Evolutionary conservation across 495 filamentous ascomycete species (phyloP).

Genomic region (Neurospora terricola): DNA sequence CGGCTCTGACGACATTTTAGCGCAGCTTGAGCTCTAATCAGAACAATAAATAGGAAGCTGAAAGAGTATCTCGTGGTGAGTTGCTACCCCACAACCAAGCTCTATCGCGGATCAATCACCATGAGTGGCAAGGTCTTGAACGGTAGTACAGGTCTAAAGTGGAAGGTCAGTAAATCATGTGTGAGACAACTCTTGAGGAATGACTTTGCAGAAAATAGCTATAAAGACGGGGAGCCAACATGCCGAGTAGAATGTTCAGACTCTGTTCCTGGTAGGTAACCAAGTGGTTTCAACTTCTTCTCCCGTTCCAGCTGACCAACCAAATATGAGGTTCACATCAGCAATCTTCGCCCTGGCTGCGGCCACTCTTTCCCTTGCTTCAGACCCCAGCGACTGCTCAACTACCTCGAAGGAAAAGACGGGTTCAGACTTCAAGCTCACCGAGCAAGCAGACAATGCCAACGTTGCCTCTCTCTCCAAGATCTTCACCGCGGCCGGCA

Average conservation of each 20-base stretch:
- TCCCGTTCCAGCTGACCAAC: background rate
- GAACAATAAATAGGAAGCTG: background rate
- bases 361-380: background rate
- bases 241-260: background rate
- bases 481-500: conserved; percentile 5
- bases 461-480: conserved; percentile 11
- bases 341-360: background rate
- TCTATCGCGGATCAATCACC: background rate
- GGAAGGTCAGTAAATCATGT: background rate
- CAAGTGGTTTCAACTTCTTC: background rate
- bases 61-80: background rate
- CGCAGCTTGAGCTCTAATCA: background rate
- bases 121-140: background rate
- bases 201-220: background rate
- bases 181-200: background rate
- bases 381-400: conserved; percentile 6
- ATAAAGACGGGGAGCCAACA: background rate
- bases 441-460: conserved; percentile 13
- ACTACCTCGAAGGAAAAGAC: conserved; percentile 1
- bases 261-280: background rate
- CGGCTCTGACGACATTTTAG: background rate
- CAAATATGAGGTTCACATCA: background rate
- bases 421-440: conserved; percentile 6
- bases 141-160: background rate
- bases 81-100: background rate